Base-by-base conservation (phyloP, 768 basidiomycete genomes). In the Lentinula lateritia region DNA sequence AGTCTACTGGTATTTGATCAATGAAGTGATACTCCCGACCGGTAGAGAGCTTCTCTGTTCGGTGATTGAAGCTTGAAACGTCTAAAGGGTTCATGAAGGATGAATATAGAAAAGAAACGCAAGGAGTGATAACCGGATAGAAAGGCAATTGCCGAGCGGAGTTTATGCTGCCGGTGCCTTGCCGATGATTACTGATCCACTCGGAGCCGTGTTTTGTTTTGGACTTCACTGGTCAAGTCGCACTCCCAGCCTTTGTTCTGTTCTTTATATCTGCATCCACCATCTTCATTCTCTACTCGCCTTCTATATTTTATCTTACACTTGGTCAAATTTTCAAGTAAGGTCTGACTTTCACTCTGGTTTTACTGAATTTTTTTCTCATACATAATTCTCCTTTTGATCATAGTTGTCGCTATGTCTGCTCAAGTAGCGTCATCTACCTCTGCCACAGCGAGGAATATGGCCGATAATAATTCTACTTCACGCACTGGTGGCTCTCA, bases 1-100 rank as follows among this genome's bases (percentile, higher is more conserved):
- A 76, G 46, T 72, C 62, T 15, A 60, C 63, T 5, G 88, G 87
- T n/a, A 76, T 63, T 71, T 91, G 83, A 70, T 92, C 89, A 62
- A 90, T 77, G 71, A 88, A 90, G 65, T 89, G 88, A 66, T 90
- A 90, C 6, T 76, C 78, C 39, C 81, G 75, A 3, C 87, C 86
- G 0, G 88, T 89, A 6, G 83, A 76, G 9, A 90, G 77, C 23
- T 50, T 65, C 61, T 80, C 79, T 2, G 71, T 76, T 55, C 76
- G 74, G 65, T 88, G 88, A 69, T 79, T 79, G 73, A 88, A 88
- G 66, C 73, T 74, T 23, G 68, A 67, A 62, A 78, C 76, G 54
- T 68, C 66, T 6, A 66, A 65, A 36, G 79, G 78, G 60, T 82
- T 75, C 80, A 80, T 80, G 55, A 61, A 15, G 52, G 61, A 35